Conservation (phyloP, 2,329 filamentous ascomycete genomes). For the Aspergillus neotritici region DNA sequence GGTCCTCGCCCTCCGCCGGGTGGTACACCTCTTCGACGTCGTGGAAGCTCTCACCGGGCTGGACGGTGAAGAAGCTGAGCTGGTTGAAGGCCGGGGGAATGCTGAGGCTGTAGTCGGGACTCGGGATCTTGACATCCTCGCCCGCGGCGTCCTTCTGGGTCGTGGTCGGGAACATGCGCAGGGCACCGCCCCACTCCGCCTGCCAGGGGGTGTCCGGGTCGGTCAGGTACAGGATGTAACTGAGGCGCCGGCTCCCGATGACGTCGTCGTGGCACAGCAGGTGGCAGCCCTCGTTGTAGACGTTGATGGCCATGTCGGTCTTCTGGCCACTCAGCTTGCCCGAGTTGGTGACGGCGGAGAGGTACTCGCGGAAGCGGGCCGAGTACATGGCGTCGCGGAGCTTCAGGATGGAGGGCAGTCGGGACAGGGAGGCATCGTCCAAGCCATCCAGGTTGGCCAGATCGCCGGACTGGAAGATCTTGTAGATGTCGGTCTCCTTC, state of each 20-base stretch:
- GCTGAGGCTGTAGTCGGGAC: constrained; percentile 68
- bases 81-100: constrained; percentile 98
- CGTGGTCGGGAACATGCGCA: constrained; percentile 75
- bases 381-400: constrained; percentile 96
- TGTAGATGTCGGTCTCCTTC: constrained; percentile 99
- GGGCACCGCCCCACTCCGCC: constrained; percentile 83
- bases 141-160: constrained; percentile 63
- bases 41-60: constrained; percentile 98
- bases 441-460: constrained; percentile 94
- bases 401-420: constrained; percentile 80
- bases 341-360: constrained; percentile 77
- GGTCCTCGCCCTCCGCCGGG: constrained; percentile 53
- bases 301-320: constrained; percentile 98
- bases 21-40: constrained; percentile 98
- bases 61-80: constrained; percentile 94
- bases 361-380: constrained; percentile 77
- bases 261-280: constrained; percentile 97
- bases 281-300: constrained; percentile 94
- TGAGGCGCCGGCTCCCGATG: constrained; percentile 91
- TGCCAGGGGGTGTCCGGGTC: constrained; percentile 90
- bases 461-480: constrained; percentile 97
- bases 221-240: constrained; percentile 93
- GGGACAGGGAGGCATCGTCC: constrained; percentile 75
- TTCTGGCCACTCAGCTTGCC: constrained; percentile 86
- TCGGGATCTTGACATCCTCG: constrained; percentile 70